Evolutionary conservation across 1,284 basidiomycete genomes (phyloP).

Genomic region (Mrakiaceae sp.): DNA sequence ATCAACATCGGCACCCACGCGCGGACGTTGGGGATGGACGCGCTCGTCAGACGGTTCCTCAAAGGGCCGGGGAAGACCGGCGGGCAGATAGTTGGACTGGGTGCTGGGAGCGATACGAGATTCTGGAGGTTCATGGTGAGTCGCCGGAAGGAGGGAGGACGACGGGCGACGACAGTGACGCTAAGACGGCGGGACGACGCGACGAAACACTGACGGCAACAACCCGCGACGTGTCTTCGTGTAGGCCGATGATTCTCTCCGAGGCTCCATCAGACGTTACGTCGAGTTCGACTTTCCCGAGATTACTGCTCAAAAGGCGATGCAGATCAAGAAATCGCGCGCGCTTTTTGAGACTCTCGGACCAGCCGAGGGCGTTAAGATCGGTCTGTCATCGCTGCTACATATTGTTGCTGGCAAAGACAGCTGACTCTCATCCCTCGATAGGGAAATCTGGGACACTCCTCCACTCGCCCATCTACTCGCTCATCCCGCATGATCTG

Average conservation of each 20-base stretch:
- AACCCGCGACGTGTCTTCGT: too few relatives aligned
- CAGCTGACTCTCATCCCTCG: slow-evolving; percentile 20
- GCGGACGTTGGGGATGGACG: slow-evolving; percentile 68
- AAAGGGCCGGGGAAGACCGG: slow-evolving; percentile 29
- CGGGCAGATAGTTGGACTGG: slow-evolving; percentile 76
- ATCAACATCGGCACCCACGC: slow-evolving; percentile 94
- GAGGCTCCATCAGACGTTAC: slow-evolving; percentile 38
- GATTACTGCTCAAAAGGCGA: slow-evolving; percentile 68
- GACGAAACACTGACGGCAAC: too few relatives aligned
- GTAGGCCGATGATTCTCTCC: too few relatives aligned
- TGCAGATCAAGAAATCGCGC: slow-evolving; percentile 25
- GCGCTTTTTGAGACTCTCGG: neutral
- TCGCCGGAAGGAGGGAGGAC: neutral
- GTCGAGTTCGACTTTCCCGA: slow-evolving; percentile 86
- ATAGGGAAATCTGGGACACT: slow-evolving; percentile 2
- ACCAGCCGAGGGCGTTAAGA: slow-evolving; percentile 17
- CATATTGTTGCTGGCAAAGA: too few relatives aligned
- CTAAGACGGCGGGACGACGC: too few relatives aligned
- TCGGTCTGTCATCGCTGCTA: slow-evolving; percentile 21
- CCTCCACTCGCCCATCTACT: slow-evolving; percentile 40
- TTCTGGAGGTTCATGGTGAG: slow-evolving; percentile 75
- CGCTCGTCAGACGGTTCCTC: slow-evolving; percentile 63
- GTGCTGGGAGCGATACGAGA: slow-evolving; percentile 83
- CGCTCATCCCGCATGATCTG: slow-evolving; percentile 64
- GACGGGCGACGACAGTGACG: neutral